These are phyloP conservation scores for Eucalyptus curtisii DNA, from an alignment of 345 rosid species.

Conservation along the genomic window DNA sequence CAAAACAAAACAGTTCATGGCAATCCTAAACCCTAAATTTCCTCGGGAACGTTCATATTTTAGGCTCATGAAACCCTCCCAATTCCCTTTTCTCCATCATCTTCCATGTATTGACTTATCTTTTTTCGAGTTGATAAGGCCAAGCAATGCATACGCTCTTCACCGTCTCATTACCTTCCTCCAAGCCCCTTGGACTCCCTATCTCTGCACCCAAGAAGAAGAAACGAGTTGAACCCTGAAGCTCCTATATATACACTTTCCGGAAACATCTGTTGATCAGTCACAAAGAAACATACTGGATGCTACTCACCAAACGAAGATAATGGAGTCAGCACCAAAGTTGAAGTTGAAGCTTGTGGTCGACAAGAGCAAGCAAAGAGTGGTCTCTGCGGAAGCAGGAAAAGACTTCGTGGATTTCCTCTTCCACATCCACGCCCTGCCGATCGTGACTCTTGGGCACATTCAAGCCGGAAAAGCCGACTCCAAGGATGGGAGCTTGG, in stretches of 20 bases:
- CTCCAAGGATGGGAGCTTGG: neutral
- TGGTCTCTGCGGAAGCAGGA: slow-evolving; percentile 13
- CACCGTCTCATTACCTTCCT: neutral
- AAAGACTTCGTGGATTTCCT: slow-evolving; percentile 23
- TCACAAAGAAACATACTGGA: neutral
- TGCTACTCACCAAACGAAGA: neutral
- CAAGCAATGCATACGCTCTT: neutral
- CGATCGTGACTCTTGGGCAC: neutral
- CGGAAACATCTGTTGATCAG: neutral
- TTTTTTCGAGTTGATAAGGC: neutral
- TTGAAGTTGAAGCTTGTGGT: neutral
- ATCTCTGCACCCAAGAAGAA: too few species aligned
- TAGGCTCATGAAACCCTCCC: neutral
- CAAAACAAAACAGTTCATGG: neutral
- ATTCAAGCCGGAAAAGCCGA: neutral
- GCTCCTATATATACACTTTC: neutral
- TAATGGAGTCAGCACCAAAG: neutral
- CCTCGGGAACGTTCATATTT: neutral
- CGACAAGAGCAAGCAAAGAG: neutral
- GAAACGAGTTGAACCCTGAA: neutral
- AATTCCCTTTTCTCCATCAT: neutral
- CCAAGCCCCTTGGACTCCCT: neutral
- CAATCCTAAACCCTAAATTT: neutral
- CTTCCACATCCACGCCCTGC: slow-evolving; percentile 3
- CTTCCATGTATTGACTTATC: neutral